Evolutionary conservation across 1,139 yeast species (phyloP).

Genomic region (Candida sp.): DNA sequence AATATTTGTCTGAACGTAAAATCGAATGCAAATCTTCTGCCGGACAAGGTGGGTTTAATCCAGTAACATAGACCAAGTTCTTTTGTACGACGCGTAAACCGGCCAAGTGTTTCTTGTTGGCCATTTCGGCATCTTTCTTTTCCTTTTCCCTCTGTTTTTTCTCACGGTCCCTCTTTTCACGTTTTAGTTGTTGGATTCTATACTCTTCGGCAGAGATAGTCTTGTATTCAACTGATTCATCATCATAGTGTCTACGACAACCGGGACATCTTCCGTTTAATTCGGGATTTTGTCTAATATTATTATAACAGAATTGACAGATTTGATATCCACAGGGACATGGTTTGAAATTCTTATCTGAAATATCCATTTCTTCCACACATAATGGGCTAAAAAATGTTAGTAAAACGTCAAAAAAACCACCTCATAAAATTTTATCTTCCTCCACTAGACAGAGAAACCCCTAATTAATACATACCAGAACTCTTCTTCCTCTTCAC

Average conservation of each 20-base stretch:
- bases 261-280: slow-evolving; percentile 97
- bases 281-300: slow-evolving; percentile 93
- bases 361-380: slow-evolving; percentile 95
- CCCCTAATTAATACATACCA: slow-evolving; percentile 39
- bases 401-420: slow-evolving; percentile 12
- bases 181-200: slow-evolving; percentile 73
- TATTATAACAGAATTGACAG: slow-evolving; percentile 97
- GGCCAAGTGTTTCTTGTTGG: slow-evolving; percentile 87
- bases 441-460: no score
- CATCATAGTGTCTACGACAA: slow-evolving; percentile 92
- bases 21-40: slow-evolving; percentile 87
- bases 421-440: no score
- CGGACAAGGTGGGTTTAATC: slow-evolving; percentile 86
- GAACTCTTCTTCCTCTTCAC: slow-evolving; percentile 79
- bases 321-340: slow-evolving; percentile 99
- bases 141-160: slow-evolving; percentile 90
- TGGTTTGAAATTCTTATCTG: slow-evolving; percentile 95
- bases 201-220: slow-evolving; percentile 83
- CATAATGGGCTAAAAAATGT: slow-evolving; percentile 69
- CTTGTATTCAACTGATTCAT: slow-evolving; percentile 86
- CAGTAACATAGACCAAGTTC: slow-evolving; percentile 94
- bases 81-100: slow-evolving; percentile 98
- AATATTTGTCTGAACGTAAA: slow-evolving; percentile 86
- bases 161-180: slow-evolving; percentile 79
- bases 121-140: slow-evolving; percentile 85